A percentile compares a stretch with the other conserved stretches of the same genome.
phyloP scores from a whole-genome alignment of 345 rosid species.

The Citrus medica region DNA sequence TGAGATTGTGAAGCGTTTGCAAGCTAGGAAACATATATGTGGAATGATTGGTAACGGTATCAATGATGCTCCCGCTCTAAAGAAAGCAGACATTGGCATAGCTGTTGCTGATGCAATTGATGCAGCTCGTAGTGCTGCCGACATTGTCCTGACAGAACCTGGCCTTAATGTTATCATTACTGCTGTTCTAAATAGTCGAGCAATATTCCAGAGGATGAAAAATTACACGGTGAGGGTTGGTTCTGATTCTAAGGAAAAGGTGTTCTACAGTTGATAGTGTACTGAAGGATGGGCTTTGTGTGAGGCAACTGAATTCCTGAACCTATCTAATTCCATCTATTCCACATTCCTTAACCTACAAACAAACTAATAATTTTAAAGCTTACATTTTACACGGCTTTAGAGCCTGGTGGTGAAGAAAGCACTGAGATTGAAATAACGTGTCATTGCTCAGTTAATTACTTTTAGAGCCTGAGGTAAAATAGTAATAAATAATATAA shows the following conservation, averaged over 20 bases:
- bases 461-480: background rate
- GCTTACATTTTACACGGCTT: background rate
- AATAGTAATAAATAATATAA: too few species aligned
- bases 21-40: slow-evolving; percentile 62
- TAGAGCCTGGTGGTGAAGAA: background rate
- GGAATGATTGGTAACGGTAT: slow-evolving; percentile 64
- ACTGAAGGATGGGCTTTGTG: background rate
- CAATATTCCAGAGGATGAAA: slow-evolving; percentile 69
- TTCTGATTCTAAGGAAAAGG: too few species aligned
- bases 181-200: slow-evolving; percentile 58
- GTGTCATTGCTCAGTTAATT: background rate
- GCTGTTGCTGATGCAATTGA: slow-evolving; percentile 76
- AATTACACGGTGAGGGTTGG: slow-evolving; percentile 49
- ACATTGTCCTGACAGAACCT: slow-evolving; percentile 65
- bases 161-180: slow-evolving; percentile 63
- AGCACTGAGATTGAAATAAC: background rate
- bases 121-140: slow-evolving; percentile 72
- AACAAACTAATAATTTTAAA: background rate
- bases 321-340: too few species aligned
- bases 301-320: too few species aligned
- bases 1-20: slow-evolving; percentile 65
- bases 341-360: too few species aligned
- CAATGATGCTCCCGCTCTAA: slow-evolving; percentile 70
- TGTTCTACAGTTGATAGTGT: background rate
- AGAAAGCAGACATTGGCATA: slow-evolving; percentile 69